phyloP scores from a whole-genome alignment of 257 asterid species.

The Solanum rostratum region DNA sequence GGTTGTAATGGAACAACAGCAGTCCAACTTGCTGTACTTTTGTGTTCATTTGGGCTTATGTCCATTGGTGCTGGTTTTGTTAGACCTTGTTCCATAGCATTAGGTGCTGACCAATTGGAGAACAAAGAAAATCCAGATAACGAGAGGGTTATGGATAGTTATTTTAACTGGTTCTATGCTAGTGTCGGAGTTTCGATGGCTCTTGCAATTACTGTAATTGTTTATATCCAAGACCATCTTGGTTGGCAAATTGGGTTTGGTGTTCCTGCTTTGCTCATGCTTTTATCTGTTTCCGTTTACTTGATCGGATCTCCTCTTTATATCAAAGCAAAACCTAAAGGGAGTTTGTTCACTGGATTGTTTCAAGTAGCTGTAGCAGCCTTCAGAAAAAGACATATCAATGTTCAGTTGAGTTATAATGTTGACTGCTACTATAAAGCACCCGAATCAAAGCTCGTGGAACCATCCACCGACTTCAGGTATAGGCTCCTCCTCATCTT shows the following conservation, averaged over 20 bases:
- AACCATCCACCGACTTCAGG: constrained; percentile 2
- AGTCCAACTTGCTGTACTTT: not conserved
- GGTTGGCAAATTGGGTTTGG: constrained; percentile 19
- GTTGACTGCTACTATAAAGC: not conserved
- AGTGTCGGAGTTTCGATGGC: not conserved
- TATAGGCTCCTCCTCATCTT: not conserved
- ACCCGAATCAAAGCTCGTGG: not conserved
- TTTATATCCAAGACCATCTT: constrained; percentile 10
- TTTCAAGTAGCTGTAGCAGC: constrained; percentile 10
- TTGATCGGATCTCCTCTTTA: constrained; percentile 5
- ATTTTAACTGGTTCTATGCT: constrained; percentile 8
- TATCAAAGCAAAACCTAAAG: not conserved
- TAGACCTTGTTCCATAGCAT: constrained; percentile 12
- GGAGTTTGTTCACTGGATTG: constrained; percentile 8
- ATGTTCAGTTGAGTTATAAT: not conserved
- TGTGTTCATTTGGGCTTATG: not conserved
- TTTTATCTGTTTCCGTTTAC: not conserved
- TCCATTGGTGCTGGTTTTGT: constrained; percentile 10
- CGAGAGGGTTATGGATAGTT: not conserved
- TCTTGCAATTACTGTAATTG: constrained; percentile 4
- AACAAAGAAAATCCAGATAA: not conserved
- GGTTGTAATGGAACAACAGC: not conserved
- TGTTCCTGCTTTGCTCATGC: constrained; percentile 6
- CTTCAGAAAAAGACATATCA: constrained; percentile 2
- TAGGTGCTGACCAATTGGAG: constrained; percentile 6